These are phyloP conservation scores for Epicoccum nigrum DNA, from an alignment of 2,329 filamentous ascomycete genomes.

Conservation along the genomic window DNA sequence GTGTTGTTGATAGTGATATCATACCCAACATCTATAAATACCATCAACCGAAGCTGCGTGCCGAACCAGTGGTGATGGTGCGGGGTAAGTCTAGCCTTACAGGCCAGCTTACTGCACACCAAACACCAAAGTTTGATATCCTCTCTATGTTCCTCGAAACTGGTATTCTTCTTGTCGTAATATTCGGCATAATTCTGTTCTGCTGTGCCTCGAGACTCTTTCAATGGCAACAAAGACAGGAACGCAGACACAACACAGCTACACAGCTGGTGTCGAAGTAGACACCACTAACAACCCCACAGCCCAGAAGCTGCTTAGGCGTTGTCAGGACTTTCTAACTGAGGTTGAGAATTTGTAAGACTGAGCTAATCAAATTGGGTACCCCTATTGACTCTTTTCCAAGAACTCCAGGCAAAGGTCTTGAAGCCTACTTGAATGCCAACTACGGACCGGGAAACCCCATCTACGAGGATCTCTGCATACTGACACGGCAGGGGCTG, in stretches of 20 bases:
- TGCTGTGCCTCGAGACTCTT: background rate
- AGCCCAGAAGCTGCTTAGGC: conserved; percentile 29
- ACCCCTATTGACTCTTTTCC: background rate
- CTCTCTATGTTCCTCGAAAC: background rate
- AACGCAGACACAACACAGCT: conserved; percentile 5
- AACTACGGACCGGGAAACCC: conserved; percentile 46
- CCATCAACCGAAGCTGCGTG: background rate
- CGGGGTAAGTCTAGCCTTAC: conserved; percentile 11
- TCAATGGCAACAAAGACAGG: background rate
- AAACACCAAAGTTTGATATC: background rate
- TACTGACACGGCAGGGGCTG: conserved; percentile 41
- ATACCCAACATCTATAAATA: no score
- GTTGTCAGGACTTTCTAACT: conserved; percentile 36
- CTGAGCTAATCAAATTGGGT: background rate
- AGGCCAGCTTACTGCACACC: background rate
- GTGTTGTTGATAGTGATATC: no score
- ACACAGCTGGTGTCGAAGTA: conserved; percentile 18
- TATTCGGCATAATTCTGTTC: background rate
- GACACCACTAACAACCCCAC: conserved; percentile 28
- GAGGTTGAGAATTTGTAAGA: conserved; percentile 39
- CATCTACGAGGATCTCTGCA: conserved; percentile 47
- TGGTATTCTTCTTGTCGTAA: background rate
- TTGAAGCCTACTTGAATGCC: conserved; percentile 43
- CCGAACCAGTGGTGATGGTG: background rate
- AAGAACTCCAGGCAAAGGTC: conserved; percentile 47